These are phyloP conservation scores for Filobasidium floriforme DNA, from an alignment of 768 basidiomycete genomes.

Conservation along the genomic window DNA sequence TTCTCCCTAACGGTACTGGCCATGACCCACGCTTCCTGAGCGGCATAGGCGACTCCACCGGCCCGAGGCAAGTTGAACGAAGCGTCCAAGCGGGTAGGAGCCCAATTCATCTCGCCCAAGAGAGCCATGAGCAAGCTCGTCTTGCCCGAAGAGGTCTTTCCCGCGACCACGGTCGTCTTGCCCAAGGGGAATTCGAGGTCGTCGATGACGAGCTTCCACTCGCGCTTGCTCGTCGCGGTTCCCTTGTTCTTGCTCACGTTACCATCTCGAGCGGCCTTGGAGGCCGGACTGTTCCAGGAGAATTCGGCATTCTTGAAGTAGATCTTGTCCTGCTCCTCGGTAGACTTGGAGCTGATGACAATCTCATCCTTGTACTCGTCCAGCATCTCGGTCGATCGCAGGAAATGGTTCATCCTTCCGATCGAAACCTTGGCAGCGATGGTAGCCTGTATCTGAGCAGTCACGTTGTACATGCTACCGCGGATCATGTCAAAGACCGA, in stretches of 20 bases:
- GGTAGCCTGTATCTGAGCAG: slow-evolving; percentile 23
- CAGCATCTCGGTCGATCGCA: slow-evolving; percentile 46
- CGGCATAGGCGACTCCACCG: slow-evolving; percentile 67
- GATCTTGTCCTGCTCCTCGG: slow-evolving; percentile 1
- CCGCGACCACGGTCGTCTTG: slow-evolving; percentile 46
- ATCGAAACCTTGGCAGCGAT: slow-evolving; percentile 58
- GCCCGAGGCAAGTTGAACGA: slow-evolving; percentile 64
- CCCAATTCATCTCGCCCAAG: slow-evolving; percentile 47
- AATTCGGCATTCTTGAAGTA: slow-evolving; percentile 36
- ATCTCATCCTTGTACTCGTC: slow-evolving; percentile 31
- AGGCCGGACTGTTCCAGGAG: slow-evolving; percentile 46
- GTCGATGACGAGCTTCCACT: slow-evolving; percentile 42
- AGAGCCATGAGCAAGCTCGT: slow-evolving; percentile 38
- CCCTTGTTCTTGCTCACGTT: not conserved
- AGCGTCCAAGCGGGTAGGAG: slow-evolving; percentile 48
- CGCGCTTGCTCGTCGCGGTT: slow-evolving; percentile 22
- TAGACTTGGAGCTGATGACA: slow-evolving; percentile 16
- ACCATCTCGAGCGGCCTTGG: not conserved
- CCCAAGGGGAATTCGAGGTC: slow-evolving; percentile 44
- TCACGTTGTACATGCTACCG: slow-evolving; percentile 43
- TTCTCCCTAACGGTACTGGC: slow-evolving; percentile 58
- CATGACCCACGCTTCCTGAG: slow-evolving; percentile 78
- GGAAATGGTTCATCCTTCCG: slow-evolving; percentile 54
- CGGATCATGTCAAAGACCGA: slow-evolving; percentile 60
- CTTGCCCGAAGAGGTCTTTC: slow-evolving; percentile 46